Conservation (phyloP, 2,329 filamentous ascomycete species). For the Microcera coccophila region DNA sequence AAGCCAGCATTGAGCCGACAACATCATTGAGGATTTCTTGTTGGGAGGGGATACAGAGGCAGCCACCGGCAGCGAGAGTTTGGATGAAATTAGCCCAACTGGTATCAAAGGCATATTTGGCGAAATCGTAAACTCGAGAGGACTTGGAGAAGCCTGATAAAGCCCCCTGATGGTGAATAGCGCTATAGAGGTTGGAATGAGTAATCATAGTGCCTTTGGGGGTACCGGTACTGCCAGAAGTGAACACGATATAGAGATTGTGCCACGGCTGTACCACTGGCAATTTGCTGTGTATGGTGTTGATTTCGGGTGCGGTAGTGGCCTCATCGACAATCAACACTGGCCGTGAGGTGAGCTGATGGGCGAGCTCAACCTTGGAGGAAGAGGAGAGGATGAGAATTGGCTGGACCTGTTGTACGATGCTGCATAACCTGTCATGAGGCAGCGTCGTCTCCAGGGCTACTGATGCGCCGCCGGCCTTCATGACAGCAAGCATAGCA, state of each 20-base stretch:
- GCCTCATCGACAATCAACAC: no score
- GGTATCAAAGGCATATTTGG: slow-evolving; percentile 18
- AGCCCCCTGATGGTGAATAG: slow-evolving; percentile 4
- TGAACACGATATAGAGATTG: slow-evolving; percentile 13
- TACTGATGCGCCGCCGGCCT: background rate
- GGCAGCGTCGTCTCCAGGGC: background rate
- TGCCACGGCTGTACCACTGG: background rate
- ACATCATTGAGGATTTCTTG: slow-evolving; percentile 11
- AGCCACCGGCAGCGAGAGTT: slow-evolving; percentile 12
- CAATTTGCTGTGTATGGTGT: background rate
- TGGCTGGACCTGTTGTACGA: background rate
- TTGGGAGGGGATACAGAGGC: slow-evolving; percentile 20
- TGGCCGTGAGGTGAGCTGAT: background rate
- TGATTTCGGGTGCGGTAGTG: background rate
- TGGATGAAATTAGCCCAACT: slow-evolving; percentile 8
- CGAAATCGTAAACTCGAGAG: slow-evolving; percentile 10
- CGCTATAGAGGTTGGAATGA: slow-evolving; percentile 4
- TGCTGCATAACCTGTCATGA: background rate
- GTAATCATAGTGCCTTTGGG: slow-evolving; percentile 11
- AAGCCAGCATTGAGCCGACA: slow-evolving; percentile 1
- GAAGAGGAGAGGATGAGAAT: background rate
- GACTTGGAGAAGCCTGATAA: background rate
- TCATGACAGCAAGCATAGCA: background rate
- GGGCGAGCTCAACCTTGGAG: background rate
- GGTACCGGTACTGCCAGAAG: slow-evolving; percentile 14